Evolutionary conservation across 345 rosid genomes (phyloP), one percentile per base, ranked within the genome.

Genomic region (Camelina hispida): DNA sequence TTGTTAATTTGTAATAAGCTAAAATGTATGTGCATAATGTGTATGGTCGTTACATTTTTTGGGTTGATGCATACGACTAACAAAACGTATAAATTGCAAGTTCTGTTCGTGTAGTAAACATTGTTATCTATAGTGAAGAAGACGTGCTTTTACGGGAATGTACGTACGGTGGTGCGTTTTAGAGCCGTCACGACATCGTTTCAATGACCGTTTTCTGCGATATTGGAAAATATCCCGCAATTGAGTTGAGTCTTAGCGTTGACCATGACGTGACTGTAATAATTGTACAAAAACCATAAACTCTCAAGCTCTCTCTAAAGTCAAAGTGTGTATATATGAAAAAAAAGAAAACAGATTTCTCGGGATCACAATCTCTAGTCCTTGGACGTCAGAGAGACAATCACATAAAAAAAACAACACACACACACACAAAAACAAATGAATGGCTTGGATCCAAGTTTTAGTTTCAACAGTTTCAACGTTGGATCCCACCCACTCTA

Each of bases 121-220:
- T 46, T 68, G 62, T 46, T 28, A 48, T 57, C 30, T 34, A 34
- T 68, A 46, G 25, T 37, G 69, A 69, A 54, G 61, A 64, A 77
- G 71, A 70, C 80, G 80, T 77, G 76, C 22, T 38, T 52, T 68
- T 60, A 42, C 48, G 55, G 37, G 55, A 18, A 32, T 46, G 74
- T 69, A 55, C 74, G 74, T 62, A 55, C 74, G 79, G 79, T 69
- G 52, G 70, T 77, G 71, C 71, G 52, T 77, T 70, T 64, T 23
- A 64, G 76, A 77, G 71, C 61, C 80, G 76, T 77, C 66, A 77
- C 80, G 80, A 56, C 67, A 77, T 4, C 71, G 72, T 70, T 70
- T 63, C 4, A 9, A 43, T 44, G 60, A 70, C 37, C 75, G 60
- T 34, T 61, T 51, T 75, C 55, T 53, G 34, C 7, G 38, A 18